These are phyloP conservation scores for Phytophthora capsici DNA, from an alignment of 352 stramenopile genomes.

Conservation along the genomic window DNA sequence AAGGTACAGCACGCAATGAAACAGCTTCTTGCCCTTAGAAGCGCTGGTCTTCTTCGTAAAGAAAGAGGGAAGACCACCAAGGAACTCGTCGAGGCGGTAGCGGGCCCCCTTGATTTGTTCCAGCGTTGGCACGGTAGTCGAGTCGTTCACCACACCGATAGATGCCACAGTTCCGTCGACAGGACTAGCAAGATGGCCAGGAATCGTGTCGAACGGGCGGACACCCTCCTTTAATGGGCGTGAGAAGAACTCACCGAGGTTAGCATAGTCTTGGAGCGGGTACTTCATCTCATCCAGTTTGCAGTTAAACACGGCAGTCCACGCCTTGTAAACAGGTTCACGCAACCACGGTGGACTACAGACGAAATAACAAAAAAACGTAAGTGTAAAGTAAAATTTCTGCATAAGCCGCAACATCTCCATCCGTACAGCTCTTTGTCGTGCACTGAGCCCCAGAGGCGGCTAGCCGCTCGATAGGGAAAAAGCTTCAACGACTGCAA, in stretches of 20 bases:
- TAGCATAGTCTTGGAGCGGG: constrained; percentile 72
- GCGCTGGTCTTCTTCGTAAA: constrained; percentile 41
- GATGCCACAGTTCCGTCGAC: constrained; percentile 71
- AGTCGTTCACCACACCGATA: constrained; percentile 60
- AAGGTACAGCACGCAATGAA: constrained; percentile 85
- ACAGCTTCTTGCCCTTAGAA: constrained; percentile 63
- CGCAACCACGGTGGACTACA: constrained; percentile 68
- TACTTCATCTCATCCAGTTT: constrained; percentile 89
- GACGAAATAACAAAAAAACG: constrained; percentile 12
- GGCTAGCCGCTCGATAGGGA: constrained; percentile 78
- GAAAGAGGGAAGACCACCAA: constrained; percentile 68
- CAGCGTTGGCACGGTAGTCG: constrained; percentile 57
- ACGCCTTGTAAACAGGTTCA: constrained; percentile 83
- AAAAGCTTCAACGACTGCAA: constrained; percentile 79
- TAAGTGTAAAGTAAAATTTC: constrained; percentile 3
- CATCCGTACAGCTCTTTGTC: constrained; percentile 78
- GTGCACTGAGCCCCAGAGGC: constrained; percentile 79
- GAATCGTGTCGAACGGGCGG: constrained; percentile 49
- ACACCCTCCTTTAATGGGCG: constrained; percentile 75
- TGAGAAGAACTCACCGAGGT: constrained; percentile 88
- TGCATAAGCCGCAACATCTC: not conserved
- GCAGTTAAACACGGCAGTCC: constrained; percentile 79
- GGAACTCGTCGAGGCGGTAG: constrained; percentile 86
- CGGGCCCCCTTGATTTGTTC: constrained; percentile 86
- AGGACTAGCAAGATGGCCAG: constrained; percentile 49